Conservation (phyloP, 768 basidiomycete species). For the Dioszegia hungarica region DNA sequence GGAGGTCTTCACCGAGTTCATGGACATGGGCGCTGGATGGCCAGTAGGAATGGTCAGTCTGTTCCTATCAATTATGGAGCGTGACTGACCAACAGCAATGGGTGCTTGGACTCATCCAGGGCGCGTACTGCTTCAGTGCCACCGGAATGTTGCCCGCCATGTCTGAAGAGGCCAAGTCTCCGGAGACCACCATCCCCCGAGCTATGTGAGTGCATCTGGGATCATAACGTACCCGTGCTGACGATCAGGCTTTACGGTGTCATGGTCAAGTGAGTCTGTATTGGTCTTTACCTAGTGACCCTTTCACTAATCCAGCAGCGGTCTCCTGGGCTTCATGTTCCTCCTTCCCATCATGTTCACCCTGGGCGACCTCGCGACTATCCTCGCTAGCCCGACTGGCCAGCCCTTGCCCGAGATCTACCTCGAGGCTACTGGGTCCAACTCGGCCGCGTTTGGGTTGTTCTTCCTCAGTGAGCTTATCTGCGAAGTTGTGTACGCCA, state of each 20-base stretch:
- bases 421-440: constrained; percentile 59
- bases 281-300: neutral
- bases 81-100: constrained; percentile 44
- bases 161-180: constrained; percentile 64
- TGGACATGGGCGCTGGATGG: constrained; percentile 61
- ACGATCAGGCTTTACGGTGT: constrained; percentile 53
- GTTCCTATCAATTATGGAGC: too few relatives aligned
- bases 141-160: constrained; percentile 66
- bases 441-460: constrained; percentile 60
- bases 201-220: constrained; percentile 54
- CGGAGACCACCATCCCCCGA: constrained; percentile 56
- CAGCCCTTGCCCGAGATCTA: constrained; percentile 64
- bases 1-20: constrained; percentile 49
- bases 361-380: constrained; percentile 57
- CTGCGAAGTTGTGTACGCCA: neutral
- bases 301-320: constrained; percentile 5
- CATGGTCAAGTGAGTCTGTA: constrained; percentile 23
- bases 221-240: constrained; percentile 1
- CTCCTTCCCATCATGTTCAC: constrained; percentile 63
- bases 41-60: constrained; percentile 57
- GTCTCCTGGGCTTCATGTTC: constrained; percentile 52
- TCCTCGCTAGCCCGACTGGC: constrained; percentile 59
- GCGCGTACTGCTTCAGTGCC: constrained; percentile 58
- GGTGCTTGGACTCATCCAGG: constrained; percentile 56
- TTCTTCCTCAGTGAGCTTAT: constrained; percentile 52